Evolutionary conservation across 2,329 filamentous ascomycete genomes (phyloP).

Genomic region (Ilyonectria mors-panacis): DNA sequence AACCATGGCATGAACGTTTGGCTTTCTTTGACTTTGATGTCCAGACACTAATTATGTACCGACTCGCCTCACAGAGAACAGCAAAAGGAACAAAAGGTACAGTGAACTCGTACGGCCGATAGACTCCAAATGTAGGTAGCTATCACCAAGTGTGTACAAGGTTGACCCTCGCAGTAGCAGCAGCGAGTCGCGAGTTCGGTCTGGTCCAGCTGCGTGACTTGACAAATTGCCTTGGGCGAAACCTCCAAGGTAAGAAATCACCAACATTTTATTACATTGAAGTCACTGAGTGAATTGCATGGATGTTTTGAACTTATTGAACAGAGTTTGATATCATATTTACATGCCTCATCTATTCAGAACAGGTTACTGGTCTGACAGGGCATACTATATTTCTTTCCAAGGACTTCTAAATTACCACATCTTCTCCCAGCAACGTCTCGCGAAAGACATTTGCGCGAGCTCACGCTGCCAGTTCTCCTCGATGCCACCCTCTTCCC

Average conservation of each 20-base stretch:
- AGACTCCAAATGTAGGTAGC: too few relatives aligned
- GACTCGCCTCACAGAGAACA: too few relatives aligned
- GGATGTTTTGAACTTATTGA: not conserved
- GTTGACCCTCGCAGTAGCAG: too few relatives aligned
- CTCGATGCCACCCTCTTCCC: slow-evolving; percentile 63
- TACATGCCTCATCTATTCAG: slow-evolving; percentile 13
- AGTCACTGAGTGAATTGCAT: not conserved
- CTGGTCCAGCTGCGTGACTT: too few relatives aligned
- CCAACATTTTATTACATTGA: not conserved
- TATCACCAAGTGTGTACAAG: too few relatives aligned
- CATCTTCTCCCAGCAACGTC: slow-evolving; percentile 56
- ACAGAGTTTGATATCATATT: slow-evolving; percentile 20
- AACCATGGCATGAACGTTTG: too few relatives aligned
- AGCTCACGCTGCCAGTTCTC: slow-evolving; percentile 59
- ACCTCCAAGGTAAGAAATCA: not conserved
- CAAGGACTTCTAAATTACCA: slow-evolving; percentile 50
- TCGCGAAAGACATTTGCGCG: slow-evolving; percentile 53
- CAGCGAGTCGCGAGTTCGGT: too few relatives aligned
- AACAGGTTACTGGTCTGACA: slow-evolving; percentile 14
- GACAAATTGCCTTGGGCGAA: not conserved
- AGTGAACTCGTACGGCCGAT: too few relatives aligned
- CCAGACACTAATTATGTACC: too few relatives aligned
- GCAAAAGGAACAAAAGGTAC: too few relatives aligned
- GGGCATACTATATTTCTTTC: not conserved
- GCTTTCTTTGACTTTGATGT: too few relatives aligned